Evolutionary conservation across 1,139 yeast species (phyloP).

Genomic region (Suhomyces atakaporum): DNA sequence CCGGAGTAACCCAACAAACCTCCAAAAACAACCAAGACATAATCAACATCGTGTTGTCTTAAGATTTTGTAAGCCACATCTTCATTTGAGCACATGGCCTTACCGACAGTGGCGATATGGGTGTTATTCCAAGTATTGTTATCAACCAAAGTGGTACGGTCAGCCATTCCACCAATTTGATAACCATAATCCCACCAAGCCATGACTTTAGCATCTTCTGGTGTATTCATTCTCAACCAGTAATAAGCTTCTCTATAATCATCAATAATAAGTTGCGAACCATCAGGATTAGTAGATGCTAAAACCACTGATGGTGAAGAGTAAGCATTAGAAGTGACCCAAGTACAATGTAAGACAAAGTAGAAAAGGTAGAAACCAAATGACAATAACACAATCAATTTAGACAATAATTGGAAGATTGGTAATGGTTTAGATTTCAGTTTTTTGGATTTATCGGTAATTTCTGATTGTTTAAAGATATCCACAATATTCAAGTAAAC

Average conservation of each 20-base stretch:
- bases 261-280: constrained; percentile 82
- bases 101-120: constrained; percentile 99
- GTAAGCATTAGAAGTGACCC: constrained; percentile 96
- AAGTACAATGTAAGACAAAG: constrained; percentile 93
- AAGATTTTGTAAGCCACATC: constrained; percentile 86
- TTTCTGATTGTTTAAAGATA: constrained; percentile 25
- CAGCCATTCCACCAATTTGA: constrained; percentile 99
- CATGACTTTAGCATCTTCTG: constrained; percentile 93
- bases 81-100: constrained; percentile 92
- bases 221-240: constrained; percentile 98
- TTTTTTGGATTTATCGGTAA: constrained; percentile 6
- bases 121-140: constrained; percentile 99
- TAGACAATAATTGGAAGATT: constrained; percentile 51
- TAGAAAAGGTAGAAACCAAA: constrained; percentile 73
- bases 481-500: constrained; percentile 72
- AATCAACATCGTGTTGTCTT: constrained; percentile 92
- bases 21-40: constrained; percentile 90
- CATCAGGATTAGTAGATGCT: constrained; percentile 83
- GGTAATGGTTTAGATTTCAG: constrained; percentile 20
- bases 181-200: constrained; percentile 99
- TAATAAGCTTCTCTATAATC: constrained; percentile 99
- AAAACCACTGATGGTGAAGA: constrained; percentile 97
- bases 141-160: constrained; percentile 96
- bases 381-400: constrained; percentile 64
- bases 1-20: constrained; percentile 94